Percentiles rank a stretch among this genome's conserved stretches.
Evolutionary conservation across 78 protist species (phyloP).

Genomic region (Dictyostelium firmibasis): DNA sequence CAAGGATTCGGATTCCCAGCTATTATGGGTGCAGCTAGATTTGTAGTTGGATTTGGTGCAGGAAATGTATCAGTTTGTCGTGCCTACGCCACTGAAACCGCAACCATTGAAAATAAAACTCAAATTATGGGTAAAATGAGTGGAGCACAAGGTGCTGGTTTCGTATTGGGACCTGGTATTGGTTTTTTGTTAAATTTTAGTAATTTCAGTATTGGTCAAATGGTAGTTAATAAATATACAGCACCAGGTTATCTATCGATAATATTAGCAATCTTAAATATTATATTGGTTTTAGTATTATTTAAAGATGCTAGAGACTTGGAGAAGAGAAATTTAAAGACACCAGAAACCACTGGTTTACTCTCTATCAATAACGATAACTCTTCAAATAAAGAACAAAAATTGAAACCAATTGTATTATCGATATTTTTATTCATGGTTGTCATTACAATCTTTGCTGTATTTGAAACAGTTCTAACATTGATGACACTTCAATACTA

Average conservation of each 20-base stretch:
- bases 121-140: conserved; percentile 16
- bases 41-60: conserved; percentile 66
- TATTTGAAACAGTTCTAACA: conserved; percentile 21
- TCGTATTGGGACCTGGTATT: conserved; percentile 43
- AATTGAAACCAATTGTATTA: not conserved
- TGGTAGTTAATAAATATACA: conserved; percentile 12
- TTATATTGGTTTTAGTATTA: not conserved
- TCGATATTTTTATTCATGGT: conserved; percentile 5
- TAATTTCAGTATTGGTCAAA: not conserved
- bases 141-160: conserved; percentile 58
- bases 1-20: not conserved
- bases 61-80: conserved; percentile 63
- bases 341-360: not conserved
- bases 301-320: conserved; percentile 26
- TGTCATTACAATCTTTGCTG: conserved; percentile 5
- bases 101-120: conserved; percentile 28
- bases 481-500: not conserved
- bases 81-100: conserved; percentile 32
- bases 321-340: not conserved
- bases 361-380: not conserved
- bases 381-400: not conserved
- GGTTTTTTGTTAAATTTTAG: conserved; percentile 2
- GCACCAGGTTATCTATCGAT: conserved; percentile 65
- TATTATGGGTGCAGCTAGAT: conserved; percentile 40
- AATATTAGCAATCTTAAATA: not conserved